These are phyloP conservation scores for Penicillium sp. DNA, from an alignment of 2,329 filamentous ascomycete species.

Conservation along the genomic window DNA sequence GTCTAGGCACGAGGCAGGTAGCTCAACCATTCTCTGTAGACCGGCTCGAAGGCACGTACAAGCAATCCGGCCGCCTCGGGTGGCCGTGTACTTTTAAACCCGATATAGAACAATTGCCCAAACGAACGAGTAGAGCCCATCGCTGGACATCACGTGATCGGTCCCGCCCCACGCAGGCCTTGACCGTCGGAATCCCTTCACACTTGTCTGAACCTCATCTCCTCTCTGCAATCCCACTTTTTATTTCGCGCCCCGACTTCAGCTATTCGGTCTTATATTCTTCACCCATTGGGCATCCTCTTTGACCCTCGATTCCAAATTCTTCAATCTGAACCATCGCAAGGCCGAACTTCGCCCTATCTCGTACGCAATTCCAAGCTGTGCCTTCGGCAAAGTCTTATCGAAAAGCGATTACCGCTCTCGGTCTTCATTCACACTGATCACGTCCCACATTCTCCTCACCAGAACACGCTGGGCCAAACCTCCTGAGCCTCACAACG, in stretches of 20 bases:
- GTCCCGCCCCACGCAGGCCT: constrained; percentile 13
- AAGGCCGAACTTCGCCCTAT: neutral
- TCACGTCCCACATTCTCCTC: neutral
- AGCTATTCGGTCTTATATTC: constrained; percentile 1
- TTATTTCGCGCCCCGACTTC: neutral
- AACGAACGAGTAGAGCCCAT: neutral
- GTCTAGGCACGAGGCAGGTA: neutral
- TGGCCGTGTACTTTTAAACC: too few species aligned
- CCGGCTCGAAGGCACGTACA: neutral
- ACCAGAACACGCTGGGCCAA: neutral
- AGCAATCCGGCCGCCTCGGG: too few species aligned
- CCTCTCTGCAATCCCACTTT: neutral
- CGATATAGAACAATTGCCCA: too few species aligned
- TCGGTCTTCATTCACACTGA: neutral
- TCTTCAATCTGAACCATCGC: constrained; percentile 3
- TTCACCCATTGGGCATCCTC: constrained; percentile 4
- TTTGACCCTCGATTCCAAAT: constrained; percentile 1
- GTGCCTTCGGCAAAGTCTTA: neutral
- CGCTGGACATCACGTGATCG: constrained; percentile 7
- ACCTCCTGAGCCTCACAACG: neutral
- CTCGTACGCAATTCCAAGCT: neutral
- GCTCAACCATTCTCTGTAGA: too few species aligned
- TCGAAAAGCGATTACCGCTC: neutral
- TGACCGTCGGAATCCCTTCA: constrained; percentile 10
- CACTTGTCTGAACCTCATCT: constrained; percentile 3